Evolutionary conservation across 2,329 filamentous ascomycete genomes (phyloP).

Genomic region (Cadophora sp.): DNA sequence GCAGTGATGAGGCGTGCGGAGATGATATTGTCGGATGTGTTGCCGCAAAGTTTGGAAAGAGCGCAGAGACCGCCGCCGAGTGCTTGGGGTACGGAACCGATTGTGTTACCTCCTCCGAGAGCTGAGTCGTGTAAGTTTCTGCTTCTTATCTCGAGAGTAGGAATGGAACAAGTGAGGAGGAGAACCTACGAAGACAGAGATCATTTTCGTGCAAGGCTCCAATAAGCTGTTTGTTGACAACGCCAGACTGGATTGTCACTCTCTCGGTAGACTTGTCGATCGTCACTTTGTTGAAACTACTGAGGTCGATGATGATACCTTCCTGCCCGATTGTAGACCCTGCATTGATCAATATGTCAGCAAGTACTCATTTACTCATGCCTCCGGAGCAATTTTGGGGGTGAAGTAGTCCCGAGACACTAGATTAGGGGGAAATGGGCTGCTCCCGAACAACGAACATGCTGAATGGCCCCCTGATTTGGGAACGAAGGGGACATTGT

Average conservation of each 20-base stretch:
- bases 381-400: too few species aligned
- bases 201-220: not conserved
- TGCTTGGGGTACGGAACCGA: not conserved
- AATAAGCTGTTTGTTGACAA: conserved; percentile 10
- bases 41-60: not conserved
- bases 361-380: too few species aligned
- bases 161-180: not conserved
- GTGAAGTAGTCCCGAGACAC: too few species aligned
- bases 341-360: too few species aligned
- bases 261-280: not conserved
- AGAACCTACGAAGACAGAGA: not conserved
- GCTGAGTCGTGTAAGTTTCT: not conserved
- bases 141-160: not conserved
- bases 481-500: not conserved
- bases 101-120: conserved; percentile 2
- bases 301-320: not conserved
- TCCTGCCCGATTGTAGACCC: conserved; percentile 8
- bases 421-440: too few species aligned
- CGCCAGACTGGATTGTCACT: not conserved
- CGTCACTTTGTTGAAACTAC: not conserved
- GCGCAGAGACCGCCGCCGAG: conserved; percentile 4
- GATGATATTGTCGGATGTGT: not conserved
- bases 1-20: not conserved
- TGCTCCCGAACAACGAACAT: too few species aligned
- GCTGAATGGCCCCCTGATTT: not conserved